phyloP scores from a whole-genome alignment of 495 filamentous ascomycete genomes.

The Xylona heveae region DNA sequence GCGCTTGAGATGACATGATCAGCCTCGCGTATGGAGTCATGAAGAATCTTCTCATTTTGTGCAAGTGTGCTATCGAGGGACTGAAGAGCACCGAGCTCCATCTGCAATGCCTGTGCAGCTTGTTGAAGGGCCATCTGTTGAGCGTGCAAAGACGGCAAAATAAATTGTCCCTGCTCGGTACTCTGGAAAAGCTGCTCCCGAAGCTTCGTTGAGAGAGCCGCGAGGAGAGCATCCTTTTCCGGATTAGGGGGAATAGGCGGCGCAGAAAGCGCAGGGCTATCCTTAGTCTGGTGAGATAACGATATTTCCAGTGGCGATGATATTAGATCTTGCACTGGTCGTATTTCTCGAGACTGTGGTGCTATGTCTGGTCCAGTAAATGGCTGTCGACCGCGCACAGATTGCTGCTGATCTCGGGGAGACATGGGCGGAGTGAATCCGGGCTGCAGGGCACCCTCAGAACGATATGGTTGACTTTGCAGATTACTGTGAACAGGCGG shows the following conservation, averaged over 20 bases:
- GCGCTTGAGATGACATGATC: conserved; percentile 49
- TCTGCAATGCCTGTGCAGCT: conserved; percentile 41
- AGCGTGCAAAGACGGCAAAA: conserved; percentile 49
- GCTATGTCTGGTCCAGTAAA: too few relatives aligned
- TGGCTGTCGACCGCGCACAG: too few relatives aligned
- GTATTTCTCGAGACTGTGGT: conserved; percentile 8
- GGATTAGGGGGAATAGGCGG: conserved; percentile 91
- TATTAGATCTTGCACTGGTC: conserved; percentile 41
- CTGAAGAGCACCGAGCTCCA: conserved; percentile 48
- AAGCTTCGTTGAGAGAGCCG: conserved; percentile 50
- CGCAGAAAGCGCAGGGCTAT: conserved; percentile 27
- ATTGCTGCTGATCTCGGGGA: too few relatives aligned
- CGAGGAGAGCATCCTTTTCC: conserved; percentile 77
- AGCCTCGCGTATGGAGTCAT: conserved; percentile 52
- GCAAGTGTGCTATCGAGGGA: conserved; percentile 44
- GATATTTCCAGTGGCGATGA: conserved; percentile 44
- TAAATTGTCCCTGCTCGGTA: conserved; percentile 41
- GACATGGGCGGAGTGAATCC: too few relatives aligned
- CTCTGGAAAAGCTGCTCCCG: conserved; percentile 39
- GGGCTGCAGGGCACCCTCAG: too few relatives aligned
- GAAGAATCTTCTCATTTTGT: conserved; percentile 58
- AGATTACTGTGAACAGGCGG: too few relatives aligned
- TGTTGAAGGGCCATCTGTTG: conserved; percentile 58
- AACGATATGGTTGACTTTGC: too few relatives aligned
- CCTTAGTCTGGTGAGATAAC: conserved; percentile 29